Conservation (phyloP, 2,329 filamentous ascomycete species). For the Westerdykella ornata region DNA sequence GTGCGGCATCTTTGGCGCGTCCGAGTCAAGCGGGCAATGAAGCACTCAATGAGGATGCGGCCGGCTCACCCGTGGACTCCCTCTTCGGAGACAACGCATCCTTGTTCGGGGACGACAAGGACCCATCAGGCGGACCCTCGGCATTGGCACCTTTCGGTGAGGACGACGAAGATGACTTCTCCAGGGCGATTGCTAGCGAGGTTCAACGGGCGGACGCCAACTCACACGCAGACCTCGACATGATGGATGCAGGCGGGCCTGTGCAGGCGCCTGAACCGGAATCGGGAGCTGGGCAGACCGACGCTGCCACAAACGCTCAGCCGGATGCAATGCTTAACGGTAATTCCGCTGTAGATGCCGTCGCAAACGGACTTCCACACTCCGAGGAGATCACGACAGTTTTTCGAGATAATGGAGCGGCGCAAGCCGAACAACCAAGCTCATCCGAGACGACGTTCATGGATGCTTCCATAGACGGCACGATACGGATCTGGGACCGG, state of each 20-base stretch:
- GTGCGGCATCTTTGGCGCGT: slow-evolving; percentile 28
- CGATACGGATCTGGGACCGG: slow-evolving; percentile 87
- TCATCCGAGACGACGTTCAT: slow-evolving; percentile 76
- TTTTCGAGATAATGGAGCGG: slow-evolving; percentile 12
- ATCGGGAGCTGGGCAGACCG: not conserved
- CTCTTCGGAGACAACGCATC: slow-evolving; percentile 80
- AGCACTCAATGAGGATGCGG: slow-evolving; percentile 46
- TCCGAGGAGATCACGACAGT: slow-evolving; percentile 40
- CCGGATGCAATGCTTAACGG: slow-evolving; percentile 18
- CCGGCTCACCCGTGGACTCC: slow-evolving; percentile 65
- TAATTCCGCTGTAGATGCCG: slow-evolving; percentile 7
- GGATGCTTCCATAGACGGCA: slow-evolving; percentile 79
- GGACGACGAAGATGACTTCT: slow-evolving; percentile 84
- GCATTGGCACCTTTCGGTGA: slow-evolving; percentile 57
- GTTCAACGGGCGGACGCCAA: slow-evolving; percentile 39
- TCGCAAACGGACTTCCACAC: slow-evolving; percentile 47
- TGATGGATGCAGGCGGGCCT: slow-evolving; percentile 42
- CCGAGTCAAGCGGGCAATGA: slow-evolving; percentile 19
- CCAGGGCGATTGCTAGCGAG: slow-evolving; percentile 59
- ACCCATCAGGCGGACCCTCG: slow-evolving; percentile 27
- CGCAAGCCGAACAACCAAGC: slow-evolving; percentile 38
- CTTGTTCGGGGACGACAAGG: slow-evolving; percentile 71
- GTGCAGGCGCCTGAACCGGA: slow-evolving; percentile 36
- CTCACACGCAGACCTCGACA: slow-evolving; percentile 38
- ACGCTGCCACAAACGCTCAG: slow-evolving; percentile 1